Evolutionary conservation across 2,329 filamentous ascomycete genomes (phyloP).

Genomic region (Hypoxylon sp.): DNA sequence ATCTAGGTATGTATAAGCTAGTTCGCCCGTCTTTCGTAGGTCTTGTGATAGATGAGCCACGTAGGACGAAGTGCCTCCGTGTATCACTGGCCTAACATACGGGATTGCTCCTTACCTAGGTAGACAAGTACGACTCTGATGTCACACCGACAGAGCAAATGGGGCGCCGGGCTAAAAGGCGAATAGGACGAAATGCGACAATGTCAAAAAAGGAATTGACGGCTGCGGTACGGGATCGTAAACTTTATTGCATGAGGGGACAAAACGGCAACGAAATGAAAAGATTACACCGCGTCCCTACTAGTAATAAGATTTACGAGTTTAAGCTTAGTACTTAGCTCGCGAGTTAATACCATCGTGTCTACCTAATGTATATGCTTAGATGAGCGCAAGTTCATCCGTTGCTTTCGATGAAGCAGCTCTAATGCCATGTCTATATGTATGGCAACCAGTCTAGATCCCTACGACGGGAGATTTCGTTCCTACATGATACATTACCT

Average conservation of each 20-base stretch:
- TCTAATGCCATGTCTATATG: slow-evolving; percentile 7
- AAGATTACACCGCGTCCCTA: background rate
- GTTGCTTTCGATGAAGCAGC: background rate
- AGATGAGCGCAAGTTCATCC: no score
- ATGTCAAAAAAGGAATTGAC: background rate
- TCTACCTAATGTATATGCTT: background rate
- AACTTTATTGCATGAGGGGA: background rate
- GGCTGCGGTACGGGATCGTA: background rate
- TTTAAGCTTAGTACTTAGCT: background rate
- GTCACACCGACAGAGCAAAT: background rate
- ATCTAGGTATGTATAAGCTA: background rate
- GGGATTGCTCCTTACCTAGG: background rate
- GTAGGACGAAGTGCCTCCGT: background rate
- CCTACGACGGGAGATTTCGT: slow-evolving; percentile 13
- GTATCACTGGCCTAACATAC: background rate
- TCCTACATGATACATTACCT: slow-evolving; percentile 4
- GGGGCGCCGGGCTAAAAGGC: background rate
- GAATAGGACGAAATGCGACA: background rate
- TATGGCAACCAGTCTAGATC: slow-evolving; percentile 25
- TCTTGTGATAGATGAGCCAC: background rate
- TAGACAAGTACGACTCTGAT: background rate
- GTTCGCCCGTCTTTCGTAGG: background rate
- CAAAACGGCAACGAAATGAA: background rate
- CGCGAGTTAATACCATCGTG: background rate
- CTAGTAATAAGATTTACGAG: slow-evolving; percentile 1